Base-by-base conservation (phyloP, 495 filamentous ascomycete genomes). In the Astrothelium subdiscretum region DNA sequence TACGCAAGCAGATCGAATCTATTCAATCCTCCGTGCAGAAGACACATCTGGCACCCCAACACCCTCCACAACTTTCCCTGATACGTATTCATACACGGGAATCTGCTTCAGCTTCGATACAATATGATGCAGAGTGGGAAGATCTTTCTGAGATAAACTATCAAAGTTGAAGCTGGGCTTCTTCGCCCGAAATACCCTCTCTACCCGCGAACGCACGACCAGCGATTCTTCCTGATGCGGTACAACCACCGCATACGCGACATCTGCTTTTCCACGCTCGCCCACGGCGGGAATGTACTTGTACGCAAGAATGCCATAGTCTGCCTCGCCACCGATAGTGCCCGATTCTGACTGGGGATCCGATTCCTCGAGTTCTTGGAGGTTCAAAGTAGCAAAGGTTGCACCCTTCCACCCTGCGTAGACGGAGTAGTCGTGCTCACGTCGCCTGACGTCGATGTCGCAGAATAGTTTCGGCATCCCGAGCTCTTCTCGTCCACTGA, bases 101-200 rank as follows among this genome's bases (percentile, higher is more conserved):
- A 85, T 75, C 58, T 82, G 80, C 0, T 75, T 78, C 63, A 84
- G 62, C 29, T 72, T 70, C 43, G 70, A 69, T 26, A 81, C 68
- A 29, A 85, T 71, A 70, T 83, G 79, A 63, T 85, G 79, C 42
- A 84, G 68, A 1, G 80, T 84, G 0, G 83, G 82, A 58, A 85
- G 65, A 60, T 78, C 73, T 44, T 31, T 24, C 4, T 38, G 62
- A 11, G 54, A 15, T 22, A 78, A 66, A 4, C 66, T 67, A 38
- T 78, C 70, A 38, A 83, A 73, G 52, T 72, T 68, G 60, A 82
- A 68, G n/a, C 66, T 73, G 8, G 76, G 77, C 54, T 75, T 76
- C 18, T 67, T 69, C n/a, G 76, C 70, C 52, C 68, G 72, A 22
- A 69, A 71, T 38, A 75, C 72, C 63, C 73, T 71, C 22, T 58